Evolutionary conservation across 208 protist species (phyloP).

Genomic region (Leishmania martiniquensis): DNA sequence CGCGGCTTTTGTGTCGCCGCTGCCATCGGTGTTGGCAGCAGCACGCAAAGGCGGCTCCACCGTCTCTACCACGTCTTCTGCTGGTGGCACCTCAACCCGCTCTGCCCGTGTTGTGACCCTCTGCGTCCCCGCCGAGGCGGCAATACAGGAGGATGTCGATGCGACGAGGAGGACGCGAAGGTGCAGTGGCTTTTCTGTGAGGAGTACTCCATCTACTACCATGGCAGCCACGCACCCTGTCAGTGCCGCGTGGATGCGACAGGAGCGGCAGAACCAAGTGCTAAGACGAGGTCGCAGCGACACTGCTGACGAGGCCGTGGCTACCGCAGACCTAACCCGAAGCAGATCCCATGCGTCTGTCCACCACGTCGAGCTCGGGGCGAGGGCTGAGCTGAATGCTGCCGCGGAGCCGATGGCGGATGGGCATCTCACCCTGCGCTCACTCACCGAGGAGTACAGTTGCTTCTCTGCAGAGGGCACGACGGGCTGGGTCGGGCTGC

Average conservation of each 20-base stretch:
- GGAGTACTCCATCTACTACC: neutral
- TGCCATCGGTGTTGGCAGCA: neutral
- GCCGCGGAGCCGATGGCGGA: neutral
- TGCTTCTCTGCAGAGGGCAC: constrained; percentile 18
- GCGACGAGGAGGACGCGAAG: neutral
- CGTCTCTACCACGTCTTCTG: neutral
- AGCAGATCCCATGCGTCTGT: neutral
- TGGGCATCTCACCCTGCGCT: constrained; percentile 26
- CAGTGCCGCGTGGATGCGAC: neutral
- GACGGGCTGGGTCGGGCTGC: constrained; percentile 44
- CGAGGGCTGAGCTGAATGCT: neutral
- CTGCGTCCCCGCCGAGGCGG: neutral
- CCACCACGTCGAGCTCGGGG: neutral
- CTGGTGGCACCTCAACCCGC: no score
- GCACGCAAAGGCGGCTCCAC: neutral
- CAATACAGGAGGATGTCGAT: neutral
- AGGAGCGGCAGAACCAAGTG: neutral
- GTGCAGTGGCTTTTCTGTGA: neutral
- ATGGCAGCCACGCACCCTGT: neutral
- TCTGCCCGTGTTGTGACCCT: constrained; percentile 2
- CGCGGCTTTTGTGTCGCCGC: neutral
- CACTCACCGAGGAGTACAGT: constrained; percentile 32
- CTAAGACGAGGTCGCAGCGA: neutral
- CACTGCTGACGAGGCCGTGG: neutral
- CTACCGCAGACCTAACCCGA: neutral